Evolutionary conservation across 805 yeast genomes (phyloP).

Genomic region (Candida montana): DNA sequence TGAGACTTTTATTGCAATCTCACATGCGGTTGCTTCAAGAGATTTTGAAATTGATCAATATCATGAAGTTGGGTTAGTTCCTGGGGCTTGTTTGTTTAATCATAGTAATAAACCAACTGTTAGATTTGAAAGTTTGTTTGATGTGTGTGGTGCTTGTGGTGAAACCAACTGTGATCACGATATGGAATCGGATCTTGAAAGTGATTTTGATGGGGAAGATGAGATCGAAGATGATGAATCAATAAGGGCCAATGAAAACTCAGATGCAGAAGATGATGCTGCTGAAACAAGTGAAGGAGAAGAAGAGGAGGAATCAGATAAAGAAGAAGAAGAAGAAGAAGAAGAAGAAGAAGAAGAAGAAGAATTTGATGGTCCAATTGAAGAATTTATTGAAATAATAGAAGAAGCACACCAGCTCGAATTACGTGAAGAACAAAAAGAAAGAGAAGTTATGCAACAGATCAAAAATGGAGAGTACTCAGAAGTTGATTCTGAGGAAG

Average conservation of each 20-base stretch:
- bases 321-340: constrained; percentile 12
- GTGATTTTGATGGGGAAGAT: constrained; percentile 2
- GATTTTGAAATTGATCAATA: constrained; percentile 77
- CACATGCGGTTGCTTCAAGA: constrained; percentile 63
- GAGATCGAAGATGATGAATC: constrained; percentile 4
- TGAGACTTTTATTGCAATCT: constrained; percentile 48
- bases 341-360: constrained; percentile 15
- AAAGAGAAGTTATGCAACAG: constrained; percentile 10
- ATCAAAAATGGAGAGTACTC: constrained; percentile 1
- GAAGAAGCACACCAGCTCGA: constrained; percentile 21
- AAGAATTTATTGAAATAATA: constrained; percentile 26
- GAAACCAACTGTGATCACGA: constrained; percentile 31
- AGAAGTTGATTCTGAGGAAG: constrained; percentile 1
- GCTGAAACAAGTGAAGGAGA: constrained; percentile 4
- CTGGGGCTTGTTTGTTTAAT: constrained; percentile 88
- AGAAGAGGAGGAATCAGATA: constrained; percentile 10
- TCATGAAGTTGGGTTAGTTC: constrained; percentile 74
- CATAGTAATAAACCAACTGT: constrained; percentile 61
- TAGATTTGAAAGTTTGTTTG: constrained; percentile 54
- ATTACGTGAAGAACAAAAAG: constrained; percentile 12
- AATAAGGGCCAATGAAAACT: too few species aligned
- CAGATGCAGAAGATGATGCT: constrained; percentile 4
- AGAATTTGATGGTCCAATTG: constrained; percentile 23
- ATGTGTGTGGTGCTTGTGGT: constrained; percentile 51
- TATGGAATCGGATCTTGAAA: constrained; percentile 16